phyloP scores from a whole-genome alignment of 2,329 filamentous ascomycete genomes.

The Penicillium sp. region DNA sequence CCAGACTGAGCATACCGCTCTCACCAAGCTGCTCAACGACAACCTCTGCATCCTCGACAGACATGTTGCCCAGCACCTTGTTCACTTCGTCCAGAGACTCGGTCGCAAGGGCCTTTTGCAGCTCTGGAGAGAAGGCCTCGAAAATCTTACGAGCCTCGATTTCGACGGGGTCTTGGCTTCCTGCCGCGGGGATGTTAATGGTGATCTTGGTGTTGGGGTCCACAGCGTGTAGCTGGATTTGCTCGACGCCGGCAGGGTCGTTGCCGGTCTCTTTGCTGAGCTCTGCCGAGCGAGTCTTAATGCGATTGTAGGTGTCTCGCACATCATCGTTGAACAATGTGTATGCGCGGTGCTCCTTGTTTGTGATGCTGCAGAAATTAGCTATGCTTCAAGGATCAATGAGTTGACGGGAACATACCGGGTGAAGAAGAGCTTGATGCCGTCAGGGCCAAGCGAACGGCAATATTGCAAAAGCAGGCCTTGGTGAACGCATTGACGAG shows the following conservation, averaged over 20 bases:
- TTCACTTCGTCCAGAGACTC: constrained; percentile 88
- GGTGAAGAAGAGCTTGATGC: constrained; percentile 92
- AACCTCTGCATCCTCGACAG: constrained; percentile 81
- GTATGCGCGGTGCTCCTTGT: constrained; percentile 81
- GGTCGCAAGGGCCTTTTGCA: constrained; percentile 80
- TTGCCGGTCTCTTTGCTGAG: constrained; percentile 61
- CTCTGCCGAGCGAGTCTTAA: constrained; percentile 72
- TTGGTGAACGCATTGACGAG: constrained; percentile 87
- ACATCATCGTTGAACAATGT: constrained; percentile 93
- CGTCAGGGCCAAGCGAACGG: constrained; percentile 80
- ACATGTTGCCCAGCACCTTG: constrained; percentile 83
- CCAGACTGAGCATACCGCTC: constrained; percentile 84
- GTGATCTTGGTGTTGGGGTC: constrained; percentile 90
- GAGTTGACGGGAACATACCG: constrained; percentile 49
- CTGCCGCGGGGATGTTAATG: constrained; percentile 72
- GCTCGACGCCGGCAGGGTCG: constrained; percentile 70
- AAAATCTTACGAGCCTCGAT: constrained; percentile 71
- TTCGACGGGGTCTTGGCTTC: constrained; percentile 62
- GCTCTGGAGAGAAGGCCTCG: constrained; percentile 75
- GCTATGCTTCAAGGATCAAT: constrained; percentile 5
- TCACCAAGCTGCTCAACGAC: constrained; percentile 76
- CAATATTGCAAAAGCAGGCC: constrained; percentile 93
- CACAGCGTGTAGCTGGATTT: constrained; percentile 95
- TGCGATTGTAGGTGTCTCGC: constrained; percentile 78
- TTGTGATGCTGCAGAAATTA: constrained; percentile 62